Evolutionary conservation across 164 flowering plant species (phyloP).

Genomic region (Malania oleifera): DNA sequence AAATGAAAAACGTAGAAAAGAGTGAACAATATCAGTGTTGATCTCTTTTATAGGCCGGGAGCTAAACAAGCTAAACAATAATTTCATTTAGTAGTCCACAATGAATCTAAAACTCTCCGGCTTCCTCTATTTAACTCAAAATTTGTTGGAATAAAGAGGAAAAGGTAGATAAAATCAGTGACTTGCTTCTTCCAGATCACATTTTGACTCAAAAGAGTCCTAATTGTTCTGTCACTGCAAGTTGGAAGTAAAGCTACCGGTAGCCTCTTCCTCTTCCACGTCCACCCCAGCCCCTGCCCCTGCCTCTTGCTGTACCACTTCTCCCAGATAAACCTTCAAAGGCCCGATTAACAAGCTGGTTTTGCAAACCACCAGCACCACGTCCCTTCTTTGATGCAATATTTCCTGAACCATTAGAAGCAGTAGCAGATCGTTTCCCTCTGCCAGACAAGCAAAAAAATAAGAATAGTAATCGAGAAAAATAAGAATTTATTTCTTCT

Average conservation of each 20-base stretch:
- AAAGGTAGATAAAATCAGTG: constrained; percentile 6
- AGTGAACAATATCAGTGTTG: too few species aligned
- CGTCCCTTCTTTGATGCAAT: constrained; percentile 59
- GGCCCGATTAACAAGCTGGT: constrained; percentile 70
- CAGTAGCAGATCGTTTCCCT: constrained; percentile 51
- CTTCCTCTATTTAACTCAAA: constrained; percentile 3
- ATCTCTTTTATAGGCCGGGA: too few species aligned
- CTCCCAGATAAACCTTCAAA: constrained; percentile 68
- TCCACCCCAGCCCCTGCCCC: constrained; percentile 51
- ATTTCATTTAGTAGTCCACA: constrained; percentile 2
- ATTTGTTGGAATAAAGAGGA: constrained; percentile 2
- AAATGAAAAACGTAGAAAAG: too few species aligned
- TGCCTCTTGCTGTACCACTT: constrained; percentile 36
- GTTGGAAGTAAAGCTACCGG: constrained; percentile 19
- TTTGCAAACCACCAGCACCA: constrained; percentile 61
- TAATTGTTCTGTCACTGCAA: background rate
- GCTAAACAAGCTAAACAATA: too few species aligned
- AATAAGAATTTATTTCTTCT: background rate
- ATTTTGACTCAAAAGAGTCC: background rate
- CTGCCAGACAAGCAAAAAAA: constrained; percentile 28
- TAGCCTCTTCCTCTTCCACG: constrained; percentile 69
- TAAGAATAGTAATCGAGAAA: background rate
- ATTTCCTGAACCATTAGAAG: constrained; percentile 47
- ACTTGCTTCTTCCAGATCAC: background rate
- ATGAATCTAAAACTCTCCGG: constrained; percentile 7